These are phyloP conservation scores for Vicia faba DNA, from an alignment of 306 rosid genomes.

Conservation along the genomic window DNA sequence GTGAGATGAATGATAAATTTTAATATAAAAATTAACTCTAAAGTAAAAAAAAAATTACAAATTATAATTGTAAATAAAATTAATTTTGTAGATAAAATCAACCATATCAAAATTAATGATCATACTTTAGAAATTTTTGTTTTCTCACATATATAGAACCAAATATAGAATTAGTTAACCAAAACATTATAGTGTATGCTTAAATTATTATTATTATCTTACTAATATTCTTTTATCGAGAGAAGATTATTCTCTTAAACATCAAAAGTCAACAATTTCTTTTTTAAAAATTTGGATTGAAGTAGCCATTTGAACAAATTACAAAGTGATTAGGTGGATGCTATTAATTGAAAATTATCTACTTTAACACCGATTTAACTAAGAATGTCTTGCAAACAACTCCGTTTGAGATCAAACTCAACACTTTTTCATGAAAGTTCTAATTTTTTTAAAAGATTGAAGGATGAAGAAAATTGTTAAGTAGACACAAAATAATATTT, in stretches of 20 bases:
- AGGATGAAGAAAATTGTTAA: background rate
- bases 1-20: too few species aligned
- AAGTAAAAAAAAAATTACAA: too few species aligned
- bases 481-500: too few species aligned
- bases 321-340: background rate
- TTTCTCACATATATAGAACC: too few species aligned
- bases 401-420: background rate
- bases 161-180: background rate
- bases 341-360: background rate
- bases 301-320: conserved; percentile 5
- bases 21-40: too few species aligned
- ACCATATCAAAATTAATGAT: too few species aligned
- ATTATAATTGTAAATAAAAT: too few species aligned
- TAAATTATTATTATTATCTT: background rate
- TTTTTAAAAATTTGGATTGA: background rate
- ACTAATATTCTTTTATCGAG: background rate
- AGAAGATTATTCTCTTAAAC: conserved; percentile 12
- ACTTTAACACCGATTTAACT: background rate
- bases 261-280: conserved; percentile 2
- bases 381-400: background rate
- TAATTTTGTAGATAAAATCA: too few species aligned
- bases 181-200: background rate
- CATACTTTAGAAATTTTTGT: too few species aligned
- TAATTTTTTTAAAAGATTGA: background rate
- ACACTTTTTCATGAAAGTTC: background rate